Conservation (phyloP, 2,329 filamentous ascomycete species). For the Geoglossum cookeanum region DNA sequence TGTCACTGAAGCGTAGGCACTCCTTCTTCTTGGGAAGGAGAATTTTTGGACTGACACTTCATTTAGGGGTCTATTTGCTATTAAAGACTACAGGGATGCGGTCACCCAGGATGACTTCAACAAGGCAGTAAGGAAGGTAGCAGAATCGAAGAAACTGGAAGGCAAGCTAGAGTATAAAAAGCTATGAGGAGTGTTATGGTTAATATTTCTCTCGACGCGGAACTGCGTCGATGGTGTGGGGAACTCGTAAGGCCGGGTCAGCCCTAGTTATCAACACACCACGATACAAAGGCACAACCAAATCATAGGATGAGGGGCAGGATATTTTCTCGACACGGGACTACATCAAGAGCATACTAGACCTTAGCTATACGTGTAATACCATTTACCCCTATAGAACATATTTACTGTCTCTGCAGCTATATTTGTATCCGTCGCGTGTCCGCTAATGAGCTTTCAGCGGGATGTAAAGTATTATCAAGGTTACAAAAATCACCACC, state of each 20-base stretch:
- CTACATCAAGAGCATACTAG: not conserved
- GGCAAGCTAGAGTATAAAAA: conserved; percentile 97
- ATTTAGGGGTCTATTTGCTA: conserved; percentile 72
- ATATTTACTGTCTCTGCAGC: not conserved
- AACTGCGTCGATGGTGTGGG: not conserved
- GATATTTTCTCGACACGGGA: not conserved
- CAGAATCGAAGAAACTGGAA: conserved; percentile 94
- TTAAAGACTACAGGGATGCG: conserved; percentile 92
- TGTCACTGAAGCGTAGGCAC: conserved; percentile 85
- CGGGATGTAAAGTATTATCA: too few relatives aligned
- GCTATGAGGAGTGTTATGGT: conserved; percentile 24
- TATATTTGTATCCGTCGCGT: too few relatives aligned
- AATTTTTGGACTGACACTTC: conserved; percentile 11
- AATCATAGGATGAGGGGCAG: too few relatives aligned
- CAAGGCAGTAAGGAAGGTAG: conserved; percentile 94
- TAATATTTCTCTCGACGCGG: not conserved
- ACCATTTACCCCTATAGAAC: not conserved
- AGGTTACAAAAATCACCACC: too few relatives aligned
- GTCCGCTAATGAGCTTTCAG: too few relatives aligned
- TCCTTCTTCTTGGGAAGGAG: not conserved
- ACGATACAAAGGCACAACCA: too few relatives aligned
- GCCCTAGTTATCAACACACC: too few relatives aligned
- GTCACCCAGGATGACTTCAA: conserved; percentile 99
- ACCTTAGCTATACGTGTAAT: not conserved
- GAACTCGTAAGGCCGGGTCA: too few relatives aligned